Base-by-base conservation (phyloP, 2,329 filamentous ascomycete species). In the Teratosphaeria nubilosa region DNA sequence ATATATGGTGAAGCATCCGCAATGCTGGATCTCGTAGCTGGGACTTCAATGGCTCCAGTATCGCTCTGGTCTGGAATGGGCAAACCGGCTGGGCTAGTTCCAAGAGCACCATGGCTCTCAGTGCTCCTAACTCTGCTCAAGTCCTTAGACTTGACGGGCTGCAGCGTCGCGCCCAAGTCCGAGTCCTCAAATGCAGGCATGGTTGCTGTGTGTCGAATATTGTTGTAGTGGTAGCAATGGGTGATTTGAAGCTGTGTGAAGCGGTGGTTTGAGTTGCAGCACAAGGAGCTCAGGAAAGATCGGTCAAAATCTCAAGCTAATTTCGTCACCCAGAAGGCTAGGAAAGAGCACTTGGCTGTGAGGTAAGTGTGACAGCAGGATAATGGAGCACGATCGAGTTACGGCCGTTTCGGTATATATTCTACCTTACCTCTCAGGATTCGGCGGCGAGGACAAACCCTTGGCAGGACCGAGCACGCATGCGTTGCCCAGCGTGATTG, bases 1-100 rank as follows among this genome's bases (percentile, higher is more conserved):
- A 90, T 89, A 74, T 85, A 86, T 64, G 81, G 78, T 51, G 81
- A 75, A 27, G 82, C 83, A 74, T 90, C 85, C 32, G 86, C 85
- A 62, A 88, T 82, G 56, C 85, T 81, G 56, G 83, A 87, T 64
- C 85, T 77, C 57, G 84, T 82, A 25, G 86, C 86, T 48, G 86
- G 86, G 53, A 90, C 79, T 74, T 90, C 86, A 67, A 90, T 82
- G 51, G 84, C 77, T 56, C 78, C 79, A 30, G 68, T 72, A 53
- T 65, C 66, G 56, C 70, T 74, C 55, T 73, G 64, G 27, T 77
- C 77, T 32, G 80, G 79, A 58, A 78, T 75, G 55, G 72, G 63
- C 37, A 80, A 60, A 55, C 60, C 66, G 58, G 65, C 63, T 58
- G 67, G 68, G 53, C 68, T 66, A 61, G 63, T 70, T 9, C 51